These are phyloP conservation scores for Stropharia rugosoannulata DNA, from an alignment of 768 basidiomycete genomes.

Conservation along the genomic window DNA sequence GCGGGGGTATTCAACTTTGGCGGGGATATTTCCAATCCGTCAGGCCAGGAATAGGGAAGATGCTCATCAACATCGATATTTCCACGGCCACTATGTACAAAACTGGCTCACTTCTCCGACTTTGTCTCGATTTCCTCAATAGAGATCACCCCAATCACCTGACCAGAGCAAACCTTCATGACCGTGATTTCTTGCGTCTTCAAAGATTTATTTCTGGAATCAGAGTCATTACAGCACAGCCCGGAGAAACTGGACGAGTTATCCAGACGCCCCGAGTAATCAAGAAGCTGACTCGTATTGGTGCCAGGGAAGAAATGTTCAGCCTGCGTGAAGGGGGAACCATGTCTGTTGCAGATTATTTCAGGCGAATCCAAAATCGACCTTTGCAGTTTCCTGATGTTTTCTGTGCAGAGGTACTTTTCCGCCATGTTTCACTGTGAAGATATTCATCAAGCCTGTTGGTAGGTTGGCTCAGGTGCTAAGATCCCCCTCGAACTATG, in stretches of 20 bases:
- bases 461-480: constrained; percentile 64
- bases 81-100: constrained; percentile 80
- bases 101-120: constrained; percentile 53
- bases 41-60: constrained; percentile 61
- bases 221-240: constrained; percentile 23
- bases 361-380: constrained; percentile 48
- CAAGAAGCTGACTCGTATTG: constrained; percentile 53
- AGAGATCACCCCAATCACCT: constrained; percentile 21
- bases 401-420: constrained; percentile 62
- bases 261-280: constrained; percentile 53
- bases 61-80: constrained; percentile 81
- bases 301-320: constrained; percentile 57
- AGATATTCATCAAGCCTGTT: too few relatives aligned
- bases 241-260: constrained; percentile 27
- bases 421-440: too few relatives aligned
- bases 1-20: constrained; percentile 69
- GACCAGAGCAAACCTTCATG: constrained; percentile 45
- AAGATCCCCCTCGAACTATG: constrained; percentile 71
- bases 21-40: constrained; percentile 83
- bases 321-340: constrained; percentile 52
- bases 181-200: constrained; percentile 51
- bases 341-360: constrained; percentile 63
- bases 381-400: constrained; percentile 60
- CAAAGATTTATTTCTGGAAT: constrained; percentile 40
- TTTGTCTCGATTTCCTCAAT: constrained; percentile 57